Evolutionary conservation across 306 rosid genomes (phyloP).

Genomic region (Medicago truncatula): MtrunA17r5.0-ANR NC_053045.1:57314001-57314500

Average conservation of each 20-base stretch:
- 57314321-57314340: slow-evolving; percentile 52
- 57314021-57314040: slow-evolving; percentile 66
- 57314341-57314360: slow-evolving; percentile 58
- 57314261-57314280: slow-evolving; percentile 51
- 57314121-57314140: slow-evolving; percentile 37
- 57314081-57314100: slow-evolving; percentile 51
- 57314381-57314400: slow-evolving; percentile 77
- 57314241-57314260: slow-evolving; percentile 43
- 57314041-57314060: slow-evolving; percentile 50
- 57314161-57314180: slow-evolving; percentile 50
- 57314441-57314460: slow-evolving; percentile 58
- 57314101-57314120: slow-evolving; percentile 45
- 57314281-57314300: slow-evolving; percentile 50
- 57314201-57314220: slow-evolving; percentile 47
- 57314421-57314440: slow-evolving; percentile 77
- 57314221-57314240: slow-evolving; percentile 48
- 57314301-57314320: slow-evolving; percentile 52
- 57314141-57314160: slow-evolving; percentile 46
- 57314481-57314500: slow-evolving; percentile 51
- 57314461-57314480: slow-evolving; percentile 55
- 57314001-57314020: slow-evolving; percentile 68
- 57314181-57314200: slow-evolving; percentile 49
- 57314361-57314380: slow-evolving; percentile 54
- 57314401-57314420: slow-evolving; percentile 97
- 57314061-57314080: slow-evolving; percentile 48